Base-by-base conservation (phyloP, 73 alveolate genomes). In the Paramecium sonneborni region DNA sequence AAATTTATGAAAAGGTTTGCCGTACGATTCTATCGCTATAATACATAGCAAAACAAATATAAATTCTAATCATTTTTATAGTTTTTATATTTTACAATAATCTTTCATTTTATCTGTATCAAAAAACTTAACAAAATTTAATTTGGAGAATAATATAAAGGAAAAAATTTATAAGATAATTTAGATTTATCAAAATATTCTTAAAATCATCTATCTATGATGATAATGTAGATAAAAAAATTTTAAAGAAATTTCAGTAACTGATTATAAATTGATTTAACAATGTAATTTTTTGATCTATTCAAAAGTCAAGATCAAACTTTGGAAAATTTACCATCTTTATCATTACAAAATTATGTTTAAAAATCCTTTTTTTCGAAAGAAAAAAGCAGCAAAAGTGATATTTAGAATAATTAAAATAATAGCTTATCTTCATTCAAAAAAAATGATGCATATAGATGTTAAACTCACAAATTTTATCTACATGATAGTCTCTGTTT, bases 391-490 rank as follows among this genome's bases (percentile, higher is more conserved):
- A 15, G 69, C 90, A 7, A 79, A 79, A 23, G 74, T 24, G 11
- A 46, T 79, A 39, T 79, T 30, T 44, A 38, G 55, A 46, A 38
- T 79, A 41, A 23, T 79, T 15, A 79, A 82, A 26, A 85, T 85
- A 10, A 18, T 88, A 28, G 85, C 57, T 12, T 95, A 96, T 92
- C 92, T 95, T 62, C 98, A 95, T 92, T 86, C 94, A 39, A 94
- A 93, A 52, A 93, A 93, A 30, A 92, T 96, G 43, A 91, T 96
- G 38, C 98, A 96, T 85, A 89, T 97, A 85, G 98, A 96, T 95
- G 82, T 96, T 70, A 96, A 96, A 87, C 97, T 96, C 32, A 98
- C 95, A 76, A 96, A 96, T 85, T 93, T 96, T 58, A 91, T 96
- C 58, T 85, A 93, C 55, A 94, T 41, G 93, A 92, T 12, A 93